Base-by-base conservation (phyloP, 108 stramenopile genomes). In the Cyclostephanos tholiformis region DNA sequence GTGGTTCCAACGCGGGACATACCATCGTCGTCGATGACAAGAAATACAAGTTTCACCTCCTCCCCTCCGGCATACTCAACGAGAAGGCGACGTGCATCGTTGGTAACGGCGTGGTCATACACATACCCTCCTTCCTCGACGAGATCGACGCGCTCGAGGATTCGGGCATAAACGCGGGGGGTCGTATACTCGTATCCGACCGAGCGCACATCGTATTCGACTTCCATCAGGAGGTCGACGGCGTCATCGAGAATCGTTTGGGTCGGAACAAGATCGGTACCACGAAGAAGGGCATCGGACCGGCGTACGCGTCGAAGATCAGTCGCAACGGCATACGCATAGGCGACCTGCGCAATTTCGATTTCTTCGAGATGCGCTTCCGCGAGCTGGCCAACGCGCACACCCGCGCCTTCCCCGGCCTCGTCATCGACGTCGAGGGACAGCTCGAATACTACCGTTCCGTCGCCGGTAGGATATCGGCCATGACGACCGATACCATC, bases 31-130 rank as follows among this genome's bases (percentile, higher is more conserved):
- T 96, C 20, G 86, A 96, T 30, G 96, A 91, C 17, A 85, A 87
- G 77, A 98, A 98, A 81, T 99, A 98, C 93, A 98, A 98, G 79
- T 99, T 99, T 79, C 99, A 99, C 85, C 92, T 99, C 50, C 74
- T 99, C 22, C 99, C 99, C 52, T 96, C 92, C 22, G 99, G 97
- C 49, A 94, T 99, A 57, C 82, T 99, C 48, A 96, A 98, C 80
- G 85, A 88, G 51, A 80, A 85, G 25, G 96, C 95, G 2, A 81
- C 67, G 11, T 96, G 97, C 80, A 85, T 99, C 11, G 97, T 99
- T 62, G 98, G 99, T 4, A 99, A 99, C 71, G 99, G 99, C 59
- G 97, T 97, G 46, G 99, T 99, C 38, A 88, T 98, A 48, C 96
- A 98, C 80, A 49, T 99, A 25, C 97, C 95, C 9, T 92, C 95